Evolutionary conservation across 148 eudicot genomes (phyloP).

Genomic region (Dysphania ambrosioides): DNA sequence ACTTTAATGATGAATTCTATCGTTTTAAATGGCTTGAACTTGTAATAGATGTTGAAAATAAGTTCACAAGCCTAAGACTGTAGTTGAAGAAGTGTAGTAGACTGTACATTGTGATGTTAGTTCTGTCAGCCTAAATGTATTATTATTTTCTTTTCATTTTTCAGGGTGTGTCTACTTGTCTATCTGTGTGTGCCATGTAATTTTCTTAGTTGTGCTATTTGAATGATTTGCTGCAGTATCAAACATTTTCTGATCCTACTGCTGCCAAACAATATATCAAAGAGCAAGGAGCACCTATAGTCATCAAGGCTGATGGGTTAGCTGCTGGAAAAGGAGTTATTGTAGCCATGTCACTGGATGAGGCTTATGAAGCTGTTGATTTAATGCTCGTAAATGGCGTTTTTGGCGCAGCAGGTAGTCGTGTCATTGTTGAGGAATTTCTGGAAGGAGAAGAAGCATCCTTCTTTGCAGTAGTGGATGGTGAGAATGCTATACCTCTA

Average conservation of each 20-base stretch:
- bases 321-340: slow-evolving; percentile 97
- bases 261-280: slow-evolving; percentile 76
- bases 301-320: slow-evolving; percentile 85
- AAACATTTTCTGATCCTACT: slow-evolving; percentile 68
- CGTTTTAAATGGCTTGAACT: background rate
- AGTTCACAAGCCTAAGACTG: background rate
- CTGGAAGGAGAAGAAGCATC: slow-evolving; percentile 95
- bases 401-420: slow-evolving; percentile 90
- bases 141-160: background rate
- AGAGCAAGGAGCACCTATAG: slow-evolving; percentile 88
- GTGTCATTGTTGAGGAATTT: slow-evolving; percentile 79
- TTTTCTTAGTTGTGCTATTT: slow-evolving; percentile 12
- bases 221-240: slow-evolving; percentile 56
- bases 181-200: background rate
- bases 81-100: background rate
- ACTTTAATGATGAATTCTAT: background rate
- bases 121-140: background rate
- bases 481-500: slow-evolving; percentile 76
- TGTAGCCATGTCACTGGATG: slow-evolving; percentile 77
- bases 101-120: background rate
- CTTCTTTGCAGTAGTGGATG: slow-evolving; percentile 91
- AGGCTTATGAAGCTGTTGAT: slow-evolving; percentile 86
- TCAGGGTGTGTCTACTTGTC: background rate
- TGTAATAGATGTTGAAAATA: background rate
- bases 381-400: slow-evolving; percentile 68